Evolutionary conservation across 495 filamentous ascomycete genomes (phyloP).

Genomic region (Amniculicola lignicola): DNA sequence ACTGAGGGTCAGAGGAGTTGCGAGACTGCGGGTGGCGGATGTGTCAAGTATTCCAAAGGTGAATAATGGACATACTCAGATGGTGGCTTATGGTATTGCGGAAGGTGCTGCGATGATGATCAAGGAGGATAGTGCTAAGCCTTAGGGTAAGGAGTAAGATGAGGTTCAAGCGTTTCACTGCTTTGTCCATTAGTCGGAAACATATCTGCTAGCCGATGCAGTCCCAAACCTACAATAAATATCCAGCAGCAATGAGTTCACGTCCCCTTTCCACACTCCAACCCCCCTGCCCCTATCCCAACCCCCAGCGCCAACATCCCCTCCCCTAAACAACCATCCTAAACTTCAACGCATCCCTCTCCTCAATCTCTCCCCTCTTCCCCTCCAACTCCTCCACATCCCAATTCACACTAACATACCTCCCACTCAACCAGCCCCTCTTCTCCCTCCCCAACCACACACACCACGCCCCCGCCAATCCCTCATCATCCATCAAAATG

Average conservation of each 20-base stretch:
- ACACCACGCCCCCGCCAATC: constrained; percentile 29
- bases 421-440: constrained; percentile 32
- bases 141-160: too few relatives aligned
- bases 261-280: too few relatives aligned
- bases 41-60: constrained; percentile 54
- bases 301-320: too few relatives aligned
- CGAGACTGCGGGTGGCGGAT: constrained; percentile 21
- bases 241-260: too few relatives aligned
- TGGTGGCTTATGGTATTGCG: constrained; percentile 59
- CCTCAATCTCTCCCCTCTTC: constrained; percentile 23
- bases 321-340: constrained; percentile 30
- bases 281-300: too few relatives aligned
- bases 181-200: too few relatives aligned
- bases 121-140: constrained; percentile 11
- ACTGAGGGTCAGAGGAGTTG: constrained; percentile 21
- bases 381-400: constrained; percentile 29
- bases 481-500: constrained; percentile 28
- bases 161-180: too few relatives aligned
- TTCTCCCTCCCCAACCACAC: constrained; percentile 31
- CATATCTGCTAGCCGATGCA: too few relatives aligned
- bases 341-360: constrained; percentile 30
- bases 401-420: constrained; percentile 32
- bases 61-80: constrained; percentile 56
- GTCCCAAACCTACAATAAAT: too few relatives aligned
- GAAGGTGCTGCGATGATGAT: constrained; percentile 59